Evolutionary conservation across 345 rosid genomes (phyloP).

Genomic region (Dovyalis caffra): DNA sequence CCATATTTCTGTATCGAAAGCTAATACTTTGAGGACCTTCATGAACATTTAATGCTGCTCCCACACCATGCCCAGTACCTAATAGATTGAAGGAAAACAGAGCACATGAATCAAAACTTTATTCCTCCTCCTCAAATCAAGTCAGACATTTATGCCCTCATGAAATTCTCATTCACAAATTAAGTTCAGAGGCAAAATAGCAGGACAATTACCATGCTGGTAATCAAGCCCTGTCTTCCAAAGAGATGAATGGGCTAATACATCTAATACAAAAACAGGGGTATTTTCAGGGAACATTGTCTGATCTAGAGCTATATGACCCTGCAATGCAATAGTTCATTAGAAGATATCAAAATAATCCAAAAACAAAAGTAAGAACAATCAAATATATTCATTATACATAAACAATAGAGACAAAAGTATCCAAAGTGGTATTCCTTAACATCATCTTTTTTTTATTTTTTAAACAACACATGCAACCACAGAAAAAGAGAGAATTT

Average conservation of each 20-base stretch:
- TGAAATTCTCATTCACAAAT: constrained; percentile 1
- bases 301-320: constrained; percentile 95
- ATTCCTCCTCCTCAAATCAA: background rate
- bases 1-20: constrained; percentile 77
- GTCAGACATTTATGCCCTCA: background rate
- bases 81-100: constrained; percentile 23
- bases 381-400: background rate
- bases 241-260: constrained; percentile 83
- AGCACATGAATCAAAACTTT: background rate
- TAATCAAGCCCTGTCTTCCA: constrained; percentile 98
- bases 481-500: background rate
- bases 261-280: constrained; percentile 91
- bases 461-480: too few species aligned
- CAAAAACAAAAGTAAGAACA: background rate
- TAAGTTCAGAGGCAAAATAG: constrained; percentile 9
- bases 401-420: background rate
- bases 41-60: constrained; percentile 94
- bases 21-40: constrained; percentile 99
- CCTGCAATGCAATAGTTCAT: constrained; percentile 46
- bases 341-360: too few species aligned
- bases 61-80: constrained; percentile 99
- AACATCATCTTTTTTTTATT: too few species aligned
- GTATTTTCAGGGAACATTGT: constrained; percentile 90
- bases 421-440: too few species aligned
- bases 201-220: constrained; percentile 64